Evolutionary conservation across 1,139 yeast species (phyloP).

Genomic region (Blastobotrys malaysiensis): DNA sequence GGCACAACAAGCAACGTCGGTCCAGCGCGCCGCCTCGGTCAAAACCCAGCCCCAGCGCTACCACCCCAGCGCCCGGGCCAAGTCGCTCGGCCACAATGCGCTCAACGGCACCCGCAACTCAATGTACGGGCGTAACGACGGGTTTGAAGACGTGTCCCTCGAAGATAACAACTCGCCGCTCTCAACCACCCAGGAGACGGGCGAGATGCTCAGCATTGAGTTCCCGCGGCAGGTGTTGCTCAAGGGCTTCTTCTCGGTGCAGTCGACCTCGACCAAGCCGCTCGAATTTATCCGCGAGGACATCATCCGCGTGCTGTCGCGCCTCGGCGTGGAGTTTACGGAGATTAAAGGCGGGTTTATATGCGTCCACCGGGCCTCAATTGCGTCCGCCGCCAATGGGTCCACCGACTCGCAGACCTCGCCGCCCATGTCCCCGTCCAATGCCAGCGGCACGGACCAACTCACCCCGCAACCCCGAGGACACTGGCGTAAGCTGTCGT

Average conservation of each 20-base stretch:
- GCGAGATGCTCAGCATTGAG: constrained; percentile 81
- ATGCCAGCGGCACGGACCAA: constrained; percentile 6
- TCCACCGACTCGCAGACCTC: constrained; percentile 21
- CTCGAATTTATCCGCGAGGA: constrained; percentile 83
- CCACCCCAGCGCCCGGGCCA: constrained; percentile 88
- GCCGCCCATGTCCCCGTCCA: constrained; percentile 16
- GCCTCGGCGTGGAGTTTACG: constrained; percentile 72
- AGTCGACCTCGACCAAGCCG: constrained; percentile 91
- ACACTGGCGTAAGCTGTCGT: constrained; percentile 34
- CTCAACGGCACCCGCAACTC: constrained; percentile 25
- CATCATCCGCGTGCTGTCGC: constrained; percentile 70
- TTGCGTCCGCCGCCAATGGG: constrained; percentile 18
- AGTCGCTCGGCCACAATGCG: constrained; percentile 69
- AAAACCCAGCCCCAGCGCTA: constrained; percentile 28
- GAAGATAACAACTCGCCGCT: constrained; percentile 27
- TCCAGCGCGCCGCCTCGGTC: constrained; percentile 5
- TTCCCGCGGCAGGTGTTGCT: constrained; percentile 86
- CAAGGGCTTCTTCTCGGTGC: constrained; percentile 93
- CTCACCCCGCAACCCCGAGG: constrained; percentile 13
- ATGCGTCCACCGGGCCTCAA: constrained; percentile 61
- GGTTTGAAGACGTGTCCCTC: constrained; percentile 62
- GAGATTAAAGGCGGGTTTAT: constrained; percentile 95
- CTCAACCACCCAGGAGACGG: constrained; percentile 8
- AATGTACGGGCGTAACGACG: constrained; percentile 38
- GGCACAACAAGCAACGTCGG: neutral